Evolutionary conservation across 495 filamentous ascomycete genomes (phyloP).

Genomic region (Stereocaulon alpinum): DNA sequence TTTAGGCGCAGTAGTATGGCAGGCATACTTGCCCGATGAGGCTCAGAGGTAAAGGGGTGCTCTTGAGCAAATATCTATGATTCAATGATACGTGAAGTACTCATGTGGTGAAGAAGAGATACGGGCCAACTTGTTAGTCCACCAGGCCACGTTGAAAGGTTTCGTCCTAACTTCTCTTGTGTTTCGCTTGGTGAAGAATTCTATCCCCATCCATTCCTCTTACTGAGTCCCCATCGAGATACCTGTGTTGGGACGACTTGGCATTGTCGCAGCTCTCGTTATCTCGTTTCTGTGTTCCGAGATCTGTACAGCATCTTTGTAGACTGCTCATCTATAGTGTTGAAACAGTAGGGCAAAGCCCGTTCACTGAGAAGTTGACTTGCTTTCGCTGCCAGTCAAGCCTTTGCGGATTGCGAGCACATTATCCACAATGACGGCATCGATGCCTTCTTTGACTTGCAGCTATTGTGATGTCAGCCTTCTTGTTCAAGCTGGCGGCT

Average conservation of each 20-base stretch:
- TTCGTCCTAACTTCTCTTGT: no score
- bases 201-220: no score
- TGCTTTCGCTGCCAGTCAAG: constrained; percentile 35
- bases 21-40: not conserved
- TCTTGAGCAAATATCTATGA: not conserved
- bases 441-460: constrained; percentile 91
- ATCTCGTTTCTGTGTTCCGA: no score
- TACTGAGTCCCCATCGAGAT: no score
- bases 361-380: not conserved
- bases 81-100: not conserved
- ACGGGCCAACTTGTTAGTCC: no score
- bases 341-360: not conserved
- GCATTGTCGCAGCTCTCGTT: no score
- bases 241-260: no score
- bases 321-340: no score
- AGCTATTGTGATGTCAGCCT: constrained; percentile 40
- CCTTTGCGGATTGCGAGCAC: constrained; percentile 75
- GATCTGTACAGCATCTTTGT: no score
- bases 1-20: not conserved
- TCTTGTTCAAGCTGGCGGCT: not conserved
- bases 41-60: not conserved
- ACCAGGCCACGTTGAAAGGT: no score
- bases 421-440: constrained; percentile 92
- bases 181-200: no score
- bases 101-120: no score